These are phyloP conservation scores for Rachicladosporium sp. DNA, from an alignment of 2,329 filamentous ascomycete species.

Conservation along the genomic window DNA sequence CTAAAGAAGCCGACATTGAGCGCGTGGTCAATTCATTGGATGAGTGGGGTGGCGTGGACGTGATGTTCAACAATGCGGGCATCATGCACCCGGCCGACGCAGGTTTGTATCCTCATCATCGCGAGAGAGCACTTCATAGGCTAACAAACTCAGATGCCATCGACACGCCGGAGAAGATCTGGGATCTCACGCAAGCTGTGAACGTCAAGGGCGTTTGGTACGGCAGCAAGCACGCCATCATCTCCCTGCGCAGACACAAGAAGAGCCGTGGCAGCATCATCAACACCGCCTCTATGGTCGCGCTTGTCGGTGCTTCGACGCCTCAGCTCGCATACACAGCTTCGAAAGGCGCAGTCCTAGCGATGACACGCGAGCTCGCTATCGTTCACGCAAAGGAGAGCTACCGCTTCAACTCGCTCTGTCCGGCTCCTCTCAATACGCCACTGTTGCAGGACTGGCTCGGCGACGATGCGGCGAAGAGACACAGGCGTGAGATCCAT, in stretches of 20 bases:
- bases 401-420: slow-evolving; percentile 81
- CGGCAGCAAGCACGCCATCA: slow-evolving; percentile 81
- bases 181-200: slow-evolving; percentile 86
- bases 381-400: slow-evolving; percentile 86
- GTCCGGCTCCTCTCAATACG: slow-evolving; percentile 84
- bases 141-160: slow-evolving; percentile 42
- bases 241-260: slow-evolving; percentile 64
- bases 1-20: slow-evolving; percentile 68
- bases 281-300: slow-evolving; percentile 85
- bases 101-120: slow-evolving; percentile 27
- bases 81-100: slow-evolving; percentile 75
- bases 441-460: slow-evolving; percentile 88
- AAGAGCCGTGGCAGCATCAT: slow-evolving; percentile 76
- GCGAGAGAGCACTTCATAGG: slow-evolving; percentile 27
- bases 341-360: slow-evolving; percentile 83
- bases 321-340: slow-evolving; percentile 89
- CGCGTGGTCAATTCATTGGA: slow-evolving; percentile 64
- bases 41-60: slow-evolving; percentile 73
- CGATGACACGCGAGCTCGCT: slow-evolving; percentile 78
- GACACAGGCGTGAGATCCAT: slow-evolving; percentile 71
- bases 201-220: slow-evolving; percentile 99
- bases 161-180: slow-evolving; percentile 77
- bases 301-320: slow-evolving; percentile 73
- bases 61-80: slow-evolving; percentile 95
- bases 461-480: slow-evolving; percentile 73